A percentile compares a stretch with the other conserved stretches of the same genome.
Conservation (phyloP, 805 yeast species). For the Priceomyces medius region DNA sequence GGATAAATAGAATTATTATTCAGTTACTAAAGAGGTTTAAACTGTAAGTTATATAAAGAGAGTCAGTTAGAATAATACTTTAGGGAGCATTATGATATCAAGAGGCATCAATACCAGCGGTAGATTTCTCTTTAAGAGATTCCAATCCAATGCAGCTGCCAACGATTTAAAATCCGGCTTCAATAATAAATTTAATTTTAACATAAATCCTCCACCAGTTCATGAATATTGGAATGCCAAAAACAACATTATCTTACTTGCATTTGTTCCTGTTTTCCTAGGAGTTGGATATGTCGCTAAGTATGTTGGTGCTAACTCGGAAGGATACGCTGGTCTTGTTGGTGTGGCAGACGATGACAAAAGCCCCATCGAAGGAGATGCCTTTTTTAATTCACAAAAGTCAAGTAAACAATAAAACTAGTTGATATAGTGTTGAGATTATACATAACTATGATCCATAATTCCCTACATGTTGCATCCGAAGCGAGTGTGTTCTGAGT, state of each 20-base stretch:
- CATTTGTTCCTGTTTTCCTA: conserved; percentile 37
- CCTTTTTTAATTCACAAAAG: conserved; percentile 39
- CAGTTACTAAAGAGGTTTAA: background rate
- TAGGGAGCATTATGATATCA: conserved; percentile 21
- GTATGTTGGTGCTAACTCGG: conserved; percentile 25
- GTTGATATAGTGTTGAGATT: background rate
- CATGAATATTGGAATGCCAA: conserved; percentile 45
- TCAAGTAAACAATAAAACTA: background rate
- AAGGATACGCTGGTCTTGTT: conserved; percentile 31
- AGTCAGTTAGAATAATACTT: background rate
- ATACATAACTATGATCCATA: too few species aligned
- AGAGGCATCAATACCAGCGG: conserved; percentile 18
- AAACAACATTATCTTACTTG: conserved; percentile 35
- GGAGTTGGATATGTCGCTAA: conserved; percentile 35
- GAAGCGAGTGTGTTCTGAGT: background rate
- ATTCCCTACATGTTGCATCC: background rate
- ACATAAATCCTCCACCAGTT: conserved; percentile 44
- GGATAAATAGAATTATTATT: conserved; percentile 4
- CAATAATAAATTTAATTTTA: conserved; percentile 42
- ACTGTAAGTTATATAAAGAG: background rate
- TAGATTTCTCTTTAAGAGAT: conserved; percentile 24
- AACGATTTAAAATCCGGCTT: conserved; percentile 28
- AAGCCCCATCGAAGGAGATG: conserved; percentile 37
- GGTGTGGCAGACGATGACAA: conserved; percentile 37
- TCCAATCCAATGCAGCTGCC: conserved; percentile 23